Evolutionary conservation across 495 filamentous ascomycete species (phyloP), one percentile per base, ranked within the genome.

Genomic region (Hypoxylon subgilvum): DNA sequence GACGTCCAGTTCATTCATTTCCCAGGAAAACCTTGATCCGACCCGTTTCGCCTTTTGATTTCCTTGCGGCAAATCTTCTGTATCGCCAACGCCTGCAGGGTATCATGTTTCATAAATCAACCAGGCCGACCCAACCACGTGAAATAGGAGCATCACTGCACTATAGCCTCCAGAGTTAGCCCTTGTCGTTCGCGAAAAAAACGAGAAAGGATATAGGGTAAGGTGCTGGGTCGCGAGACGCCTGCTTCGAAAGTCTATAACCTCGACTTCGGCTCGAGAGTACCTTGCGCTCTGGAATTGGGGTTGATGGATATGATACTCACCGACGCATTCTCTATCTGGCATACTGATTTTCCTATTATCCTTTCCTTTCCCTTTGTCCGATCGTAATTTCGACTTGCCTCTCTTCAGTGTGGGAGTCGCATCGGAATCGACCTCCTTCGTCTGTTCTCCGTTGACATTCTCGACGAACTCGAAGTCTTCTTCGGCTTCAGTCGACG

Each of bases 241-340:
- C n/a, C n/a, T 1, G 36, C 6, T 13, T 34, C 4, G n/a, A 12
- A 12, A 34, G 8, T 34, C 31, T 34, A 4, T 3, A 12, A 34
- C n/a, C n/a, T 12, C 14, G 34, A 17, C 6, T 38, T 17, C 13
- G 13, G 34, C 4, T 13, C 13, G 14, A 13, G n/a, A n/a, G 7
- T 5, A 9, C n/a, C 12, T 3, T 27, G 9, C 5, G 12, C n/a
- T 2, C 23, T 2, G 27, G 1, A 27, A 36, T 18, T 2, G 13
- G 4, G 9, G 14, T 17, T 4, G 28, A 27, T 6, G 21, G 6
- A 21, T 14, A 18, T 5, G 1, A 13, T n/a, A 58, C 61, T 54
- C n/a, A 64, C 61, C 69, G 22, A 73, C 59, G 74, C 90, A 95
- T 67, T 93, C 89, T 40, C 89, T 76, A 46, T 95, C 90, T 6